These are phyloP conservation scores for Alternaria sp. DNA, from an alignment of 2,329 filamentous ascomycete species.

Conservation along the genomic window DNA sequence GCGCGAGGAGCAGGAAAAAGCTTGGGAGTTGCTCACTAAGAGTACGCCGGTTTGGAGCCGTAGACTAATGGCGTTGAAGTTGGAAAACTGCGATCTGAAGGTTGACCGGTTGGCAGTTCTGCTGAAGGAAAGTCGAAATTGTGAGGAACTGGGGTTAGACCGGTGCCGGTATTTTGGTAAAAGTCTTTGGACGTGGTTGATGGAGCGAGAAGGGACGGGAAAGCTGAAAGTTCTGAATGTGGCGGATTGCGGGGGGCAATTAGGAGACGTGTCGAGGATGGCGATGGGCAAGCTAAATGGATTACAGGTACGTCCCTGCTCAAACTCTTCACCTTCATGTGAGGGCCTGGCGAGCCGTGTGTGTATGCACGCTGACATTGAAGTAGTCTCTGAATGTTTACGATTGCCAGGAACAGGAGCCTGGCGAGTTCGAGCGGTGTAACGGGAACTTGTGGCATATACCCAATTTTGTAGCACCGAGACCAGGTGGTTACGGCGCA, in stretches of 20 bases:
- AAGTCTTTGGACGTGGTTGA: slow-evolving; percentile 33
- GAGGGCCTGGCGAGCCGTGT: background rate
- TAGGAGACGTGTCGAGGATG: slow-evolving; percentile 22
- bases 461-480: slow-evolving; percentile 33
- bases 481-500: slow-evolving; percentile 3
- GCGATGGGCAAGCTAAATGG: slow-evolving; percentile 17
- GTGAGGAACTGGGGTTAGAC: slow-evolving; percentile 35
- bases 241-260: slow-evolving; percentile 31
- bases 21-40: slow-evolving; percentile 29
- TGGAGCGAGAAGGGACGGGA: slow-evolving; percentile 27
- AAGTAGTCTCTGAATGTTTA: slow-evolving; percentile 38
- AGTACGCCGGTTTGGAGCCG: slow-evolving; percentile 21
- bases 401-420: slow-evolving; percentile 37
- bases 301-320: slow-evolving; percentile 33
- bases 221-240: slow-evolving; percentile 30
- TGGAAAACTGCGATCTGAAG: slow-evolving; percentile 35
- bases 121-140: slow-evolving; percentile 23
- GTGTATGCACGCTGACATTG: slow-evolving; percentile 2
- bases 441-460: slow-evolving; percentile 41
- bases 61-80: slow-evolving; percentile 27
- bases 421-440: slow-evolving; percentile 27
- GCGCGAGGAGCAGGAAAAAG: slow-evolving; percentile 20
- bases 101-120: slow-evolving; percentile 28
- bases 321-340: background rate
- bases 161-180: slow-evolving; percentile 28